Conservation (phyloP, 768 basidiomycete genomes). For the Tulasnella sp. region DNA sequence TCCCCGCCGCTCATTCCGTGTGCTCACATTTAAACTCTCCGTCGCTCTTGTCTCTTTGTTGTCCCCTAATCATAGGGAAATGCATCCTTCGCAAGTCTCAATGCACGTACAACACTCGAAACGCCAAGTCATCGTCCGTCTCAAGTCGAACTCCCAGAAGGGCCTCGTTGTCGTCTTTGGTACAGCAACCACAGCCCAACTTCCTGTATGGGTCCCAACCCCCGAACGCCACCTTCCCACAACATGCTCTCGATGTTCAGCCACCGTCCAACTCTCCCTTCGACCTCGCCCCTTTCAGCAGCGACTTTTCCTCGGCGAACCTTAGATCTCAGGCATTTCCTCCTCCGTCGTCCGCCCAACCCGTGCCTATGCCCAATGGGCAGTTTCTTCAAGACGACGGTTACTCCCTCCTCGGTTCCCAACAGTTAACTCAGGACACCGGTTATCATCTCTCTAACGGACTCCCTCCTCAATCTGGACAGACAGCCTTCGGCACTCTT, state of each 20-base stretch:
- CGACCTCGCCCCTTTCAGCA: no score
- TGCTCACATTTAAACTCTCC: not conserved
- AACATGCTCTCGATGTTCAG: not conserved
- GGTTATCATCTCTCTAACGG: no score
- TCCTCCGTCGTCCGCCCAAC: not conserved
- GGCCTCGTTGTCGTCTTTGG: not conserved
- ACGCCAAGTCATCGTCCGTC: not conserved
- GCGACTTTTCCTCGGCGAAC: no score
- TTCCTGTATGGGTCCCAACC: not conserved
- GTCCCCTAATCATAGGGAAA: conserved; percentile 4
- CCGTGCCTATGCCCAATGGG: not conserved
- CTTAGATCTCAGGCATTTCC: not conserved
- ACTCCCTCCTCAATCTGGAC: no score
- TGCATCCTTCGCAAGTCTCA: conserved; percentile 11
- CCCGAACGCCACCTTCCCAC: not conserved
- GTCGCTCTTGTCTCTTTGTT: not conserved
- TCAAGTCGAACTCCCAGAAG: not conserved
- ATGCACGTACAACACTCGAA: conserved; percentile 13
- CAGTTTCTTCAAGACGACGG: not conserved
- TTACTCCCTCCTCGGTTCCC: not conserved
- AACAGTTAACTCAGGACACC: no score
- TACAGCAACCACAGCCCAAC: not conserved
- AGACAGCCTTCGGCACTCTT: not conserved
- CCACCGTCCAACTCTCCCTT: no score
- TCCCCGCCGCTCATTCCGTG: not conserved